Percentiles rank a stretch among this genome's conserved stretches.
These are phyloP conservation scores for Abelmoschus esculentus DNA, from an alignment of 345 rosid species.

Conservation along the genomic window DNA sequence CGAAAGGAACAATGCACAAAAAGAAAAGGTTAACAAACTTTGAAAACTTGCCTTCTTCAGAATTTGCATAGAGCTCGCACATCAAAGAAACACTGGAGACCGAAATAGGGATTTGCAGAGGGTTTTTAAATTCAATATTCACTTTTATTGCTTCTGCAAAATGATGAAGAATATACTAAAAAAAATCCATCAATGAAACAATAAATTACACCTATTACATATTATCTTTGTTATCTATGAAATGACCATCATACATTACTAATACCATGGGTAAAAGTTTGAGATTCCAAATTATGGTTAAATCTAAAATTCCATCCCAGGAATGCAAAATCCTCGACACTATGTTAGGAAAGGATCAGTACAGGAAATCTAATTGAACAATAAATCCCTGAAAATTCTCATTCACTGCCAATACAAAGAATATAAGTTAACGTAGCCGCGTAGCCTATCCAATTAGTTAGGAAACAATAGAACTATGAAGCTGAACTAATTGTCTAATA, in stretches of 20 bases:
- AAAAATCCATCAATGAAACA: not conserved
- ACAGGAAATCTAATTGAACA: not conserved
- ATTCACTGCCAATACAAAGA: not conserved
- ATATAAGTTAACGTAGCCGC: not conserved
- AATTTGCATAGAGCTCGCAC: conserved; percentile 51
- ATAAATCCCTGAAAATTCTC: not conserved
- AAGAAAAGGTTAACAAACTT: conserved; percentile 20
- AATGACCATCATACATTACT: not conserved
- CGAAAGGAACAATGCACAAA: conserved; percentile 6
- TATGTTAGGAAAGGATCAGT: not conserved
- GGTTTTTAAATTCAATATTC: conserved; percentile 69
- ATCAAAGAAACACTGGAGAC: conserved; percentile 64
- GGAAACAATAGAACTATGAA: not conserved
- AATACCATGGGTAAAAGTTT: not conserved
- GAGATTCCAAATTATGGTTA: not conserved
- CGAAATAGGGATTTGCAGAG: conserved; percentile 70
- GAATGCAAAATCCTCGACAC: not conserved
- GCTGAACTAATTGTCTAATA: not conserved
- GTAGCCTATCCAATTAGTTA: not conserved
- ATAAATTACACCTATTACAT: not conserved
- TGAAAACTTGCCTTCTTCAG: conserved; percentile 63
- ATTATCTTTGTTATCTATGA: not conserved
- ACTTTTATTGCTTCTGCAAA: conserved; percentile 76
- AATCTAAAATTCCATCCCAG: not conserved
- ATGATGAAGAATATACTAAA: not conserved